These are phyloP conservation scores for Ustilago curta DNA, from an alignment of 1,284 basidiomycete genomes.

Conservation along the genomic window DNA sequence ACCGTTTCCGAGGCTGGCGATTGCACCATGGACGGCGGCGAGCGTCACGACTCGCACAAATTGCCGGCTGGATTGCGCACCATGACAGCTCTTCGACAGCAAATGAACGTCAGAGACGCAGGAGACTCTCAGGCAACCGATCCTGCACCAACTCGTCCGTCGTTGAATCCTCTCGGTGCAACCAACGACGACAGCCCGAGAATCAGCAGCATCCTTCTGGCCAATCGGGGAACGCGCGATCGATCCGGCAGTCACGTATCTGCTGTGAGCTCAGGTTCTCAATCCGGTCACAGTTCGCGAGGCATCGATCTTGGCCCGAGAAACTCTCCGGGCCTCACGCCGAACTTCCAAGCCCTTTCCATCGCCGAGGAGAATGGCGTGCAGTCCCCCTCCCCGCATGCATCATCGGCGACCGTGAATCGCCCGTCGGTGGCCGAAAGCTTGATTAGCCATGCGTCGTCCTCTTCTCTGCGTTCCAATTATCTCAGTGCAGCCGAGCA, in stretches of 20 bases:
- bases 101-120: conserved; percentile 11
- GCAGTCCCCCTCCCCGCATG: neutral
- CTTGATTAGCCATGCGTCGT: conserved; percentile 32
- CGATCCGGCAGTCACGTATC: conserved; percentile 51
- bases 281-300: conserved; percentile 32
- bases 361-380: conserved; percentile 47
- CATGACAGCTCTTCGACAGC: conserved; percentile 36
- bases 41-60: conserved; percentile 32
- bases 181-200: conserved; percentile 2
- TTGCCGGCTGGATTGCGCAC: conserved; percentile 36
- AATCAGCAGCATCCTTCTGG: neutral
- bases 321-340: conserved; percentile 34
- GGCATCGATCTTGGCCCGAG: conserved; percentile 19
- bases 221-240: conserved; percentile 25
- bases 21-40: conserved; percentile 29
- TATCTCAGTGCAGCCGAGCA: conserved; percentile 52
- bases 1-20: conserved; percentile 14
- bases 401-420: conserved; percentile 5
- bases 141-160: neutral
- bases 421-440: conserved; percentile 35
- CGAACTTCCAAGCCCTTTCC: conserved; percentile 37
- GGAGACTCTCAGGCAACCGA: conserved; percentile 12
- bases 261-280: conserved; percentile 38
- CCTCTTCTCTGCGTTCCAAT: conserved; percentile 46
- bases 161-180: neutral